Conservation (phyloP, 306 rosid genomes). For the Prunus persica region DNA sequence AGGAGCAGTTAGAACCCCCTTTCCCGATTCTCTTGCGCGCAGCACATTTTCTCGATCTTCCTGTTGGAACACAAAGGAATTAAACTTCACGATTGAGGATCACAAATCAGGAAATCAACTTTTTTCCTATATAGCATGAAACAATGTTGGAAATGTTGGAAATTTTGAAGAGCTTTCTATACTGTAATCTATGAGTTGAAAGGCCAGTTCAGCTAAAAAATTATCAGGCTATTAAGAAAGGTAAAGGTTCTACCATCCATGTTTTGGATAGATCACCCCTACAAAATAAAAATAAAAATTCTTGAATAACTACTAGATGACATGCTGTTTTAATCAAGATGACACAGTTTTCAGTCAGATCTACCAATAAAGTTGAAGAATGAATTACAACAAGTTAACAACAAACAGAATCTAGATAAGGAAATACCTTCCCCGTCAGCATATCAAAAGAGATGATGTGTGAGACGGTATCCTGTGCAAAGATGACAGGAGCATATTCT, state of each 20-base stretch:
- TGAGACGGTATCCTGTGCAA: constrained; percentile 91
- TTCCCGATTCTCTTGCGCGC: constrained; percentile 92
- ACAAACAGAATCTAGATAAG: background rate
- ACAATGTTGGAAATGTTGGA: no score
- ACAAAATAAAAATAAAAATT: background rate
- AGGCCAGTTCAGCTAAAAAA: background rate
- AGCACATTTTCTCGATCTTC: constrained; percentile 82
- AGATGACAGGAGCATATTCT: constrained; percentile 98
- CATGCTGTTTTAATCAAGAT: background rate
- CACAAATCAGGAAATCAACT: background rate
- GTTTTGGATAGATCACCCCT: background rate
- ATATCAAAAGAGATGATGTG: constrained; percentile 85
- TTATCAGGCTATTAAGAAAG: background rate
- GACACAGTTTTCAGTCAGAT: background rate
- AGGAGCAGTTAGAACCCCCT: constrained; percentile 94
- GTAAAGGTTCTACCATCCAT: background rate
- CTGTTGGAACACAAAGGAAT: constrained; percentile 46
- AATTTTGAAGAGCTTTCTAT: background rate
- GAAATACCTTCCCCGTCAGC: constrained; percentile 79
- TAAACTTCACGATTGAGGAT: background rate
- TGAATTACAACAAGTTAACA: background rate
- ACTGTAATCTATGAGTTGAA: background rate
- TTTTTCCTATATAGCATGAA: background rate
- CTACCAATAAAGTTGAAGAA: background rate
- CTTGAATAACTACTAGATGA: background rate